Evolutionary conservation across 371 early-diverging fungal genomes (phyloP), one percentile per base, ranked within the genome.

Genomic region (Lichtheimia ramosa): DNA sequence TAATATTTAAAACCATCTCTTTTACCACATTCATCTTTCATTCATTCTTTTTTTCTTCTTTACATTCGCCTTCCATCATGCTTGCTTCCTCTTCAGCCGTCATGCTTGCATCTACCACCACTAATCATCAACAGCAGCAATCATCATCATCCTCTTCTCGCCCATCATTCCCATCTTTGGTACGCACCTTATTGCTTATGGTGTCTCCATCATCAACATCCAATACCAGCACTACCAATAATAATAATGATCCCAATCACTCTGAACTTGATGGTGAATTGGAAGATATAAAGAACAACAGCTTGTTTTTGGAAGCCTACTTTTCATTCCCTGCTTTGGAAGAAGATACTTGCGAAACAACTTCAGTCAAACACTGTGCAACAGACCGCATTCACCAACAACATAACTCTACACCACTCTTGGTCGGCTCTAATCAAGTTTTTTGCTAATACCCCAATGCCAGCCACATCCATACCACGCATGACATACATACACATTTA

Each of bases 291-390:
- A 59, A 55, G 49, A 42, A 61, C 5, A 40, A 56, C 23, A 64
- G 64, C 21, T 39, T 50, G 24, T 64, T 64, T 43, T 39, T 59
- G 27, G 64, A 64, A 43, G 49, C 59, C 27, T 64, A 64, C 51
- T 54, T 59, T 46, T 64, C 64, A 20, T 64, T 64, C 40, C 64
- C 64, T 10, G 64, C 64, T 5, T 56, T 64, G 14, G 64, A 64
- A 49, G 64, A 64, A 24, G 64, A 64, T 25, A n/a, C n/a, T 18
- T 16, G 55, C n/a, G 64, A 64, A 20, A 34, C 64, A 16, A 58
- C 57, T 59, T 54, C 51, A 18, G 46, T 46, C 46, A 21, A n/a
- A 8, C 46, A 46, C 46, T 46, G 46, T 46, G 46, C 46, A 46
- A 10, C 46, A 46, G 46, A 34, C 10, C 34, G 34, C 34, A 34